Percentiles rank a stretch among this genome's conserved stretches.
phyloP scores from a whole-genome alignment of 2,329 filamentous ascomycete species.

The Sporothrix brunneoviolacea region DNA sequence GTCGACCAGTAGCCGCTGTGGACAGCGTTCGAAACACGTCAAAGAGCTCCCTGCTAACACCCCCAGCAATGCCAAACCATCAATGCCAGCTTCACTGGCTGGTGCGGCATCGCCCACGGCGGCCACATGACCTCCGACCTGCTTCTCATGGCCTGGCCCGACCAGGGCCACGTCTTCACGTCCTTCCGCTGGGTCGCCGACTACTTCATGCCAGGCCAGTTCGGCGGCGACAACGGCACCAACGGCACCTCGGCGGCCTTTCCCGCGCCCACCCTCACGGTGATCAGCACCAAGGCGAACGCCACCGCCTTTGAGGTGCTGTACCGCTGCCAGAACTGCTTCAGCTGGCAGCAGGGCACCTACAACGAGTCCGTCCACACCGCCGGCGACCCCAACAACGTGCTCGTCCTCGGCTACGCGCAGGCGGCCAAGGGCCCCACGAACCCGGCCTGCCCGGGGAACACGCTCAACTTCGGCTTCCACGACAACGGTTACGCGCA shows the following conservation, averaged over 20 bases:
- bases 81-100: constrained; percentile 42
- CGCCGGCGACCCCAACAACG: constrained; percentile 24
- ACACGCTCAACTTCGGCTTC: constrained; percentile 13
- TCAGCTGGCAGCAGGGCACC: constrained; percentile 45
- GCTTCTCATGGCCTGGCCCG: constrained; percentile 52
- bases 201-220: constrained; percentile 53
- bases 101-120: constrained; percentile 51
- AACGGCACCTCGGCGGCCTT: constrained; percentile 8
- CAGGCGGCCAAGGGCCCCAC: constrained; percentile 34
- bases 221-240: constrained; percentile 32
- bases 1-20: no score
- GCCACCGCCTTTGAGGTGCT: constrained; percentile 53
- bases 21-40: no score
- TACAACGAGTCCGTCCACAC: constrained; percentile 38
- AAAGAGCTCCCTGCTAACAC: no score
- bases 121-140: constrained; percentile 52
- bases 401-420: constrained; percentile 49
- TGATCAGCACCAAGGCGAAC: constrained; percentile 52
- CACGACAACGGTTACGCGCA: constrained; percentile 21
- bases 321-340: constrained; percentile 57
- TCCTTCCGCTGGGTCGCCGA: constrained; percentile 52
- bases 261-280: constrained; percentile 34
- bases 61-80: constrained; percentile 38
- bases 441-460: constrained; percentile 11
- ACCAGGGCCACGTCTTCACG: constrained; percentile 46